Conservation (phyloP, 345 rosid species). For the Populus alba region DNA sequence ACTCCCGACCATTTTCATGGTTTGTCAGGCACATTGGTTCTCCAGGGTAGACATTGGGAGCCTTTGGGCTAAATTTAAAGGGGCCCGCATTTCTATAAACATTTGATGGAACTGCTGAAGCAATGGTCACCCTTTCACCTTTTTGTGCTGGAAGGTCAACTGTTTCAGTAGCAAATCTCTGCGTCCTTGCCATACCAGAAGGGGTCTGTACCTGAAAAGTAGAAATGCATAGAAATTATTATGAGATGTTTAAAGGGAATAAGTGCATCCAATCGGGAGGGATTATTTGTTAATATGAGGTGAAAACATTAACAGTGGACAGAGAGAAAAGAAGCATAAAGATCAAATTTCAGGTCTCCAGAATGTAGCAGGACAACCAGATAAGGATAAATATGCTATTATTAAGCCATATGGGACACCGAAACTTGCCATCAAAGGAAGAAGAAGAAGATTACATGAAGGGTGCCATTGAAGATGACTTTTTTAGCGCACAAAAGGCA, state of each 20-base stretch:
- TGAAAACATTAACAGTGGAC: background rate
- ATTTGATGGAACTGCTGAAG: constrained; percentile 77
- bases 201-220: constrained; percentile 72
- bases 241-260: background rate
- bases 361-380: background rate
- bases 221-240: constrained; percentile 5
- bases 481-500: background rate
- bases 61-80: constrained; percentile 73
- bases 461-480: background rate
- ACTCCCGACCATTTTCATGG: constrained; percentile 71
- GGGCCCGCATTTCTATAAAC: constrained; percentile 79
- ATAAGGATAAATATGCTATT: too few relatives aligned
- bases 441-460: background rate
- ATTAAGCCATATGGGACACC: background rate
- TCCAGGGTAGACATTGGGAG: constrained; percentile 69
- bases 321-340: background rate
- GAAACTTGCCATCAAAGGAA: background rate
- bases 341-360: background rate
- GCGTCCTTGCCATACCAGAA: constrained; percentile 80
- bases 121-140: constrained; percentile 89
- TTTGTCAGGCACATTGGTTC: constrained; percentile 91
- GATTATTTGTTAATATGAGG: background rate
- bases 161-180: constrained; percentile 89
- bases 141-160: constrained; percentile 92
- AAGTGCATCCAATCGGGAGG: background rate